Conservation (phyloP, 2,329 filamentous ascomycete species). For the Aurifilum marmelostoma region DNA sequence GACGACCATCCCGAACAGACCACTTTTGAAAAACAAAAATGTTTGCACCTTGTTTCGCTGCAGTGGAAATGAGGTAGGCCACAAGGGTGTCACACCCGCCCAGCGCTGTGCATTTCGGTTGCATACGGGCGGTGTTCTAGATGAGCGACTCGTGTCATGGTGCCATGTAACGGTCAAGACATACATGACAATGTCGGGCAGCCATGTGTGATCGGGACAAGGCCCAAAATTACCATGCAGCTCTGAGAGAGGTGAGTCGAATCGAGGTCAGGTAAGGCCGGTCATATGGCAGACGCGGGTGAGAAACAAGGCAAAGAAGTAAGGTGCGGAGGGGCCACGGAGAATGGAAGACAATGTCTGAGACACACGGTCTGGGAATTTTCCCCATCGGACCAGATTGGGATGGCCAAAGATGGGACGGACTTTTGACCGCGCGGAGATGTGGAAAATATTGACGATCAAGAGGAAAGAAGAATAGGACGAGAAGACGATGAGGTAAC, state of each 20-base stretch:
- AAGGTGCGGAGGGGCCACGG: too few species aligned
- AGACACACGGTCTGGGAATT: constrained; percentile 15
- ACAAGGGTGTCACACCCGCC: constrained; percentile 8
- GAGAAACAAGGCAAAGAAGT: background rate
- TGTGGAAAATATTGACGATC: background rate
- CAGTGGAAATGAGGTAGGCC: constrained; percentile 8
- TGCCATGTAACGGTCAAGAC: background rate
- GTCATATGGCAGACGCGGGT: background rate
- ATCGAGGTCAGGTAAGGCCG: background rate
- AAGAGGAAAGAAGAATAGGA: constrained; percentile 4
- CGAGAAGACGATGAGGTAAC: background rate
- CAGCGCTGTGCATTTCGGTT: background rate
- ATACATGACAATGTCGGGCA: constrained; percentile 8
- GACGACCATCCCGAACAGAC: background rate
- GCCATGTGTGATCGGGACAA: constrained; percentile 5
- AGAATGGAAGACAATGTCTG: constrained; percentile 7
- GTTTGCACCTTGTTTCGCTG: background rate
- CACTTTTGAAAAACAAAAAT: background rate
- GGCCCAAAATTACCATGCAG: background rate
- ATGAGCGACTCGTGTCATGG: background rate
- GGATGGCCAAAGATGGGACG: background rate
- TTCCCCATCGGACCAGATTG: constrained; percentile 3
- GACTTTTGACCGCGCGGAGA: background rate
- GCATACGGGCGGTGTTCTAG: background rate
- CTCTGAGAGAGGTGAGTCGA: background rate